Percentiles rank a stretch among this genome's conserved stretches.
phyloP scores from a whole-genome alignment of 2,329 filamentous ascomycete genomes.

The Arthrinium phaeospermum region DNA sequence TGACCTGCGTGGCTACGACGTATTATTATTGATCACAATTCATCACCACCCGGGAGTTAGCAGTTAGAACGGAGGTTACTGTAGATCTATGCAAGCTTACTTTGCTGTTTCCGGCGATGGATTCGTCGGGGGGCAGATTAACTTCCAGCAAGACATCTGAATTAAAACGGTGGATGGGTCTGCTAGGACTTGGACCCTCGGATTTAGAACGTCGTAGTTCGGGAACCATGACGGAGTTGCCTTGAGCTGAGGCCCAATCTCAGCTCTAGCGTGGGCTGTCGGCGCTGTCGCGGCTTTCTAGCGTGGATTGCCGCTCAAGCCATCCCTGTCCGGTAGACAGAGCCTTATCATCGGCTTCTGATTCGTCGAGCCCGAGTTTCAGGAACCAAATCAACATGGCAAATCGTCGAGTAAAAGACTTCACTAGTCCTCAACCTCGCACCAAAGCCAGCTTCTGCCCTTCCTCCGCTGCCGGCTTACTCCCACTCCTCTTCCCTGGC shows the following conservation, averaged over 20 bases:
- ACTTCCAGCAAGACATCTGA: background rate
- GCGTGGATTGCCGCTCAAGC: background rate
- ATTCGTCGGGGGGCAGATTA: background rate
- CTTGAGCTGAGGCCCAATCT: background rate
- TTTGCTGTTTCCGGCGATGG: background rate
- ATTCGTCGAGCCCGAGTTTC: conserved; percentile 9
- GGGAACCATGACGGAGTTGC: conserved; percentile 9
- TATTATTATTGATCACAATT: background rate
- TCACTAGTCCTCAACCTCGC: background rate
- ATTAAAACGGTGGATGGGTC: background rate
- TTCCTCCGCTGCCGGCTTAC: background rate
- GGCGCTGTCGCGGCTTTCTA: background rate
- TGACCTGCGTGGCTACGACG: background rate
- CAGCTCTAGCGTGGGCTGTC: conserved; percentile 1
- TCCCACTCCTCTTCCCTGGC: background rate
- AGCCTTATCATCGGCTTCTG: conserved; percentile 1
- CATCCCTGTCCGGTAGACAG: conserved; percentile 3
- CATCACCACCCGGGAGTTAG: background rate
- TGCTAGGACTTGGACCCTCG: background rate
- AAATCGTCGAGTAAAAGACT: conserved; percentile 3
- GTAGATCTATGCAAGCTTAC: background rate
- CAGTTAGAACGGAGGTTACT: background rate
- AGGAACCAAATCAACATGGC: conserved; percentile 14
- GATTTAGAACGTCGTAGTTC: conserved; percentile 4
- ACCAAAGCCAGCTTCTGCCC: background rate